Base-by-base conservation (phyloP, 352 stramenopile species). In the Phytopythium helicoides region DNA sequence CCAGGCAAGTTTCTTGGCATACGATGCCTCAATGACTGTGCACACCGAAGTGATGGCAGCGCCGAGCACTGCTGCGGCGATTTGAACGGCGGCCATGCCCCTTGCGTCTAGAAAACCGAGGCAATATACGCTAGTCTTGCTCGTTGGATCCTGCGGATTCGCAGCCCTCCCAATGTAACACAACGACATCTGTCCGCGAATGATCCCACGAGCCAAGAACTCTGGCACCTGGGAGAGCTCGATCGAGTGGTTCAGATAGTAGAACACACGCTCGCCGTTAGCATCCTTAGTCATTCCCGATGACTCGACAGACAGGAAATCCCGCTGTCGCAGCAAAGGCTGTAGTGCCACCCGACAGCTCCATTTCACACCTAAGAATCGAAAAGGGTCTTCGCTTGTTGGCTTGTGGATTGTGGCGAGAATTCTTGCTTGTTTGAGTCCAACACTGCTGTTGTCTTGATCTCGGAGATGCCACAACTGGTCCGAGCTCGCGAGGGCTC, bases 321-420 rank as follows among this genome's bases (percentile, higher is more conserved):
- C 72, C 18, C 73, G 68, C n/a, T 61, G 62, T 18, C 73, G 71
- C 46, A 86, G 48, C 36, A 86, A 66, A 11, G 28, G 38, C 11
- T 49, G 38, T 14, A 45, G 12, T 2, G 65, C 50, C 0, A 51
- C 55, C 9, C 61, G 54, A n/a, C 40, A 26, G 44, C 62, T 64
- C 70, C 70, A 85, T 39, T 81, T 81, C 44, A 85, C 47, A 9
- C 65, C 68, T 23, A 81, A 63, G 26, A 79, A 80, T 0, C 68
- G 68, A 40, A 76, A 75, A 25, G 73, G 68, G 21, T 75, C 66
- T 3, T 68, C 47, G 22, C 58, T 28, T 22, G 51, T 64, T 0
- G 66, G 66, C 0, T 48, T 52, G 8, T 47, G 66, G 9, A 73
- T 49, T 8, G 58, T 44, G 3, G 56, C 62, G 21, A 76, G 44